Conservation (phyloP, 2,329 filamentous ascomycete species). For the Botrytis medusae region DNA sequence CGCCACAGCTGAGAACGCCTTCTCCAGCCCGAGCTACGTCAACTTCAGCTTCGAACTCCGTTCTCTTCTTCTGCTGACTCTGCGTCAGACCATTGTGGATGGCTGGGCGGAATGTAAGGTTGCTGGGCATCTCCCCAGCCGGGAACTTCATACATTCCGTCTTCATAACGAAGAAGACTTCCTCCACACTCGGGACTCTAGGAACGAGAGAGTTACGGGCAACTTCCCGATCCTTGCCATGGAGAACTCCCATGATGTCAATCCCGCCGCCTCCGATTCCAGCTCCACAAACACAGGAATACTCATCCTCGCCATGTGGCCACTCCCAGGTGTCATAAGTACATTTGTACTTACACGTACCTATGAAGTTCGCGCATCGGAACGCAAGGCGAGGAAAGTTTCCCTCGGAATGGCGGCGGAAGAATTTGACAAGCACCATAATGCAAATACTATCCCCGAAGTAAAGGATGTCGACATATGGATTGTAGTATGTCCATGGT, state of each 20-base stretch:
- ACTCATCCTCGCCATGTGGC: neutral
- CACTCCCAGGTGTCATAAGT: neutral
- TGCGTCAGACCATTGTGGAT: neutral
- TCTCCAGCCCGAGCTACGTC: neutral
- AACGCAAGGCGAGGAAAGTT: neutral
- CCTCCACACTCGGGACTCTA: neutral
- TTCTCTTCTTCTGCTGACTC: neutral
- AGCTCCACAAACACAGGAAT: rapidly evolving
- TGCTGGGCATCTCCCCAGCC: neutral
- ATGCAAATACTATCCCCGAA: neutral
- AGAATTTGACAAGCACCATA: neutral
- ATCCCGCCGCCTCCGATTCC: neutral
- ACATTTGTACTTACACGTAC: neutral
- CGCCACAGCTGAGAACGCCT: neutral
- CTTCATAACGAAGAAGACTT: neutral
- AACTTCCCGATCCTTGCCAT: neutral
- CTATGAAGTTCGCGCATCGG: neutral
- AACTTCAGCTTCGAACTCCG: neutral
- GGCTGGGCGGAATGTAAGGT: neutral
- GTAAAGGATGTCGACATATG: neutral
- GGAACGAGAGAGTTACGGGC: neutral
- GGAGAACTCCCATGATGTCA: neutral
- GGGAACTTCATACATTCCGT: neutral
- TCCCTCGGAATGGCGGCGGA: neutral
- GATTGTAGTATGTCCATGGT: neutral